phyloP scores from a whole-genome alignment of 495 filamentous ascomycete genomes.

The Staphylotrichum tortipilum region DNA sequence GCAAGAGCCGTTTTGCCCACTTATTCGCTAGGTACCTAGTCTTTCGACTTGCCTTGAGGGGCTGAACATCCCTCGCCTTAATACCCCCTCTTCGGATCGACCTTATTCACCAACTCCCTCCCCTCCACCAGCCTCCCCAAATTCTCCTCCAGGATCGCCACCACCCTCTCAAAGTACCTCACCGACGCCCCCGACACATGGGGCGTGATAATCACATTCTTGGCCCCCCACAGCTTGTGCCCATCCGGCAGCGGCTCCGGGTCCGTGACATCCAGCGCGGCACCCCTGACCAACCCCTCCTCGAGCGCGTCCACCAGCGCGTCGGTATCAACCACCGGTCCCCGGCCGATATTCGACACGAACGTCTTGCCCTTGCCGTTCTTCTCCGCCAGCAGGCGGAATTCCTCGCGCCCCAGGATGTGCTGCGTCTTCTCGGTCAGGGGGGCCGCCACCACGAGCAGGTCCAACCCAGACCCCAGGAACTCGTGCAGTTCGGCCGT shows the following conservation, averaged over 20 bases:
- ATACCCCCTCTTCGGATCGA: constrained; percentile 18
- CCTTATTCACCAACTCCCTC: constrained; percentile 53
- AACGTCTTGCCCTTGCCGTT: constrained; percentile 38
- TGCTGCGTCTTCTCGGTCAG: constrained; percentile 61
- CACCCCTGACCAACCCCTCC: constrained; percentile 50
- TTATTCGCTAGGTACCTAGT: too few species aligned
- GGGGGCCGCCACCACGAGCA: constrained; percentile 66
- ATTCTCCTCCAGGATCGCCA: constrained; percentile 54
- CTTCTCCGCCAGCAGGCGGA: constrained; percentile 44
- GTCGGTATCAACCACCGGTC: constrained; percentile 60
- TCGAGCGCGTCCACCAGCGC: constrained; percentile 58
- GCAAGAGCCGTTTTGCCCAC: too few species aligned
- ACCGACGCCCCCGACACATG: constrained; percentile 60
- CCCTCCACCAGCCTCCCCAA: constrained; percentile 50
- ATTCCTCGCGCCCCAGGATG: constrained; percentile 56
- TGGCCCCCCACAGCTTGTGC: constrained; percentile 61
- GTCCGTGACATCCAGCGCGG: constrained; percentile 80
- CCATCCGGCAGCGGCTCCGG: constrained; percentile 70
- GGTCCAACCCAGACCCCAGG: constrained; percentile 59
- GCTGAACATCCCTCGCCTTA: not conserved
- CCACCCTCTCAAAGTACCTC: constrained; percentile 52
- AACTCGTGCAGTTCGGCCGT: constrained; percentile 57
- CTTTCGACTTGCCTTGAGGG: too few species aligned
- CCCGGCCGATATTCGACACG: constrained; percentile 67
- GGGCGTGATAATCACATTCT: constrained; percentile 70